Evolutionary conservation across 768 basidiomycete species (phyloP), one percentile per base, ranked within the genome.

Genomic region (Amanita pallidorosea): DNA sequence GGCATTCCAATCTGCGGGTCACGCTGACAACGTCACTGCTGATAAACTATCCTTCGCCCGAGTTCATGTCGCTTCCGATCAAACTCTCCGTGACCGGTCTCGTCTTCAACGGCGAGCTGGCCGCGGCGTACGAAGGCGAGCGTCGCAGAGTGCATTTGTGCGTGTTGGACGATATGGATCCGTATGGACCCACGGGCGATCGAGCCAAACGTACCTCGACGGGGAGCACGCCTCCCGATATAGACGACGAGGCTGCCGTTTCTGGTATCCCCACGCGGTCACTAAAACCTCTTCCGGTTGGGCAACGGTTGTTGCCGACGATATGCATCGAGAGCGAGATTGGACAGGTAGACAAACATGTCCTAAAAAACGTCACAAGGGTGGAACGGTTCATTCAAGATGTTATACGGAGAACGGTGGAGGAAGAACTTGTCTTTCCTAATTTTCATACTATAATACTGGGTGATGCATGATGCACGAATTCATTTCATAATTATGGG

Each of bases 31-130:
- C 96, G 0, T 94, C 91, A 7, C 76, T 98, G 23, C 79, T 93
- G 54, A 93, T 99, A 67, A 96, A 99, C 67, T 97, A 98, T 64
- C 96, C 96, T 5, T 92, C 92, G 0, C 85, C 86, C 0, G 79
- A 86, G 63, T 98, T 99, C 74, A 97, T 99, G 94, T 84, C 89
- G 12, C 76, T 99, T 22, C 96, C 96, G 6, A 88, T 99, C 65
- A 86, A 88, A 60, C 81, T 98, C 49, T 86, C 84, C n/a, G 80
- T 98, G 23, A 94, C 86, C 0, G 89, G 90, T 1, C 73, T 98
- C 52, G 72, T 92, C 12, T 89, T 98, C 65, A 76, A 76, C 11
- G 90, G 89, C 52, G 89, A 95, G 59, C 69, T 98, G 41, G 86
- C 88, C 7, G 77, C 97, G 33, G 96, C 95, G 11, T 97, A 92